Percentiles rank a stretch among this genome's conserved stretches.
These are phyloP conservation scores for Betula pendula DNA, from an alignment of 306 rosid species.

Conservation along the genomic window DNA sequence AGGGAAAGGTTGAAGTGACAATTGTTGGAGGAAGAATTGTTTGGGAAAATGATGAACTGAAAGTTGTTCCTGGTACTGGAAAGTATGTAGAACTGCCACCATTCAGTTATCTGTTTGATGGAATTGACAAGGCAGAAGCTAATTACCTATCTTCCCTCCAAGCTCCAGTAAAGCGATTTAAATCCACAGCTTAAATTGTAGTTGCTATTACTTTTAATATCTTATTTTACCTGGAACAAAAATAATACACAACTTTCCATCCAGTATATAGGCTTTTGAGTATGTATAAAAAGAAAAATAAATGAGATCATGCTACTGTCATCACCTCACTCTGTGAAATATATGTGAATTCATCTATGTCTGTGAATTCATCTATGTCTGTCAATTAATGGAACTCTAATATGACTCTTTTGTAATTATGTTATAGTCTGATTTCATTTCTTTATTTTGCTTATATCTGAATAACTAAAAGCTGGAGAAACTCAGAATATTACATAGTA, in stretches of 20 bases:
- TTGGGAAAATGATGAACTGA: constrained; percentile 83
- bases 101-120: constrained; percentile 61
- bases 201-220: not conserved
- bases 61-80: constrained; percentile 73
- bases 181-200: constrained; percentile 32
- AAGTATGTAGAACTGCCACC: constrained; percentile 74
- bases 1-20: constrained; percentile 96
- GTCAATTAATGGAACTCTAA: not conserved
- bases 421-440: not conserved
- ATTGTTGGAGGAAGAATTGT: constrained; percentile 87
- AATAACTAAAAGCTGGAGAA: not conserved
- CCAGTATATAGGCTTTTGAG: not conserved
- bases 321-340: not conserved
- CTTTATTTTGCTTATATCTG: not conserved
- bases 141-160: constrained; percentile 62
- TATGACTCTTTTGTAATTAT: not conserved
- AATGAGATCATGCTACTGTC: not conserved
- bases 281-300: not conserved
- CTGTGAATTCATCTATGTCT: not conserved
- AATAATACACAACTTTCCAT: not conserved
- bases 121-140: constrained; percentile 65
- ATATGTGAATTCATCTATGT: not conserved
- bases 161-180: constrained; percentile 69
- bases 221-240: not conserved
- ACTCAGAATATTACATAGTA: not conserved